Percentiles rank a stretch among this genome's conserved stretches.
Evolutionary conservation across 2,329 filamentous ascomycete genomes (phyloP).

Genomic region (Exophiala xenobiotica): DNA sequence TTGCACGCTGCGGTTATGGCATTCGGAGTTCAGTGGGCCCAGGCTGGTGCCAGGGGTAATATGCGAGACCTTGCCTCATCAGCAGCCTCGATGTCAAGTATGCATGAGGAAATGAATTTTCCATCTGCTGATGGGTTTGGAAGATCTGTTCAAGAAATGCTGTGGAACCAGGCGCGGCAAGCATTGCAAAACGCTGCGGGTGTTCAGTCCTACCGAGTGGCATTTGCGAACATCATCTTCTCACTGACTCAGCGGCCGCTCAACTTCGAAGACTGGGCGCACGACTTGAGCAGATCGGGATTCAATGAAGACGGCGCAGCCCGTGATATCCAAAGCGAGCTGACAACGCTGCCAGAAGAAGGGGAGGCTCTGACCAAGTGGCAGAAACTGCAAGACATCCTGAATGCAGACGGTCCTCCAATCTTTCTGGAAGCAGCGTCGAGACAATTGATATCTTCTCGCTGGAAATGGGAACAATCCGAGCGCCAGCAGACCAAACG

Average conservation of each 20-base stretch:
- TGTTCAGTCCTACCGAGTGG: conserved; percentile 45
- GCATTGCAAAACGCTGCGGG: conserved; percentile 40
- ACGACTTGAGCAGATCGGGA: neutral
- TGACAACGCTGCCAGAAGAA: neutral
- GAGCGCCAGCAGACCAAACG: conserved; percentile 11
- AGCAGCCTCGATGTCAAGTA: neutral
- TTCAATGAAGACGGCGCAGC: conserved; percentile 24
- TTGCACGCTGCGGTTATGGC: conserved; percentile 8
- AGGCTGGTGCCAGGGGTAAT: neutral
- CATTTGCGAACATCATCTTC: conserved; percentile 47
- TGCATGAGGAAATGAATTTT: conserved; percentile 2
- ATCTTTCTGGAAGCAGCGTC: conserved; percentile 15
- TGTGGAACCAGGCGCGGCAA: conserved; percentile 44
- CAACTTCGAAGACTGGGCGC: neutral
- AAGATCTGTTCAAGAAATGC: conserved; percentile 39
- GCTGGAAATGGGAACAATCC: conserved; percentile 3
- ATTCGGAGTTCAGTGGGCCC: neutral
- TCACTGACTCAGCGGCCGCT: conserved; percentile 44
- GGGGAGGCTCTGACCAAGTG: neutral
- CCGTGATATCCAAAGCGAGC: neutral
- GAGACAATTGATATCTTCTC: conserved; percentile 8
- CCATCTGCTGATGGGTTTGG: conserved; percentile 17
- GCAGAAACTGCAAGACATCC: conserved; percentile 6
- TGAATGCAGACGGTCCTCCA: conserved; percentile 7
- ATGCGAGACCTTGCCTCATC: neutral